Evolutionary conservation across 306 rosid species (phyloP), one percentile per base, ranked within the genome.

Genomic region (Trichosanthes truncata): DNA sequence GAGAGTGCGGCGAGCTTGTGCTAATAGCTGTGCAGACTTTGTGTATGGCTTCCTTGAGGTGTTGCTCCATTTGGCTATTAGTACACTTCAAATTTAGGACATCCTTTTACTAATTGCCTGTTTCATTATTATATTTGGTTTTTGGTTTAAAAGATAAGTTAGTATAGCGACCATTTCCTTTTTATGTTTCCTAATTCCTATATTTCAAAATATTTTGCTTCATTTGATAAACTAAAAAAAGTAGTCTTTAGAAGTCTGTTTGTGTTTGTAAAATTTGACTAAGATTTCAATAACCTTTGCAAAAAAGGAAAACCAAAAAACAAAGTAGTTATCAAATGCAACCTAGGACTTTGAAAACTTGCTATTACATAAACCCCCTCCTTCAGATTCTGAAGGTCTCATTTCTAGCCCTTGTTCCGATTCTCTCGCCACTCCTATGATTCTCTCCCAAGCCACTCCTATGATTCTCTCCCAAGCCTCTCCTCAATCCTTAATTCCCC

Each of bases 1-100:
- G 86, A 89, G 97, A 15, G 98, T 88, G n/a, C 89, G 97, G 25
- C 88, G 98, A 87, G 97, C 97, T 81, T 95, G 98, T 83, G 92
- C 92, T 60, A 95, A 61, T 81, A 92, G 97, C 85, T 95, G 97
- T 83, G 98, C 98, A 63, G 91, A 91, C 87, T 95, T 92, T 72
- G 65, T 89, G 13, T 92, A 95, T 31, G 97, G 97, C 65, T 95
- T 95, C 84, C 93, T 86, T 79, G 98, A 95, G 98, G 97, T 93
- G 90, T 86, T 91, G 46, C 74, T 85, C 89, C 81, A 25, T 83
- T 74, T 81, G 83, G 82, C 87, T 80, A 74, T 73, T 81, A 79
- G 68, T 73, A 66, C 75, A 52, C 79, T 77, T 61, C 0, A 13
- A 85, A 78, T 79, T 82, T 76, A n/a, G 69, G 79, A 74, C 66